Percentiles rank a stretch among this genome's conserved stretches.
Evolutionary conservation across 2,329 filamentous ascomycete genomes (phyloP).

Genomic region (Phialocephala subalpina): DNA sequence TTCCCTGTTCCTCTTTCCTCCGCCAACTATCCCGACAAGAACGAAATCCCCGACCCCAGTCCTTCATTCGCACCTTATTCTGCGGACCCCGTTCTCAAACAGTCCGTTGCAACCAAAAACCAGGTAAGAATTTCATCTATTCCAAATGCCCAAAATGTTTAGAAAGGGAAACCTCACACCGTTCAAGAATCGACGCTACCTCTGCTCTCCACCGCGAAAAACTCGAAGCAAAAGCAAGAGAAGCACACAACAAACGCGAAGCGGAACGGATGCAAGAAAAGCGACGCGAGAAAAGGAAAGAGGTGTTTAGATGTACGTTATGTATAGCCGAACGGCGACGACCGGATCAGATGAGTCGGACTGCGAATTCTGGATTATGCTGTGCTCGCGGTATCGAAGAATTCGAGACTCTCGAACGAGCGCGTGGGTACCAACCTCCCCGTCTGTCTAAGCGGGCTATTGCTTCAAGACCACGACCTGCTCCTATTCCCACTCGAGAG

Average conservation of each 20-base stretch:
- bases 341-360: not conserved
- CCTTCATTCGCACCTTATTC: constrained; percentile 2
- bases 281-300: not conserved
- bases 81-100: not conserved
- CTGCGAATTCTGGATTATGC: constrained; percentile 28
- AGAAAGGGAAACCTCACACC: not conserved
- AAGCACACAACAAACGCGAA: constrained; percentile 5
- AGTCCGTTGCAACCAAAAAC: not conserved
- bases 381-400: constrained; percentile 27
- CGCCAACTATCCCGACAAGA: not conserved
- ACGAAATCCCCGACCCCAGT: not conserved
- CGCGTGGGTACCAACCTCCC: not conserved
- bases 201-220: not conserved
- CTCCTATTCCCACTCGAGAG: not conserved
- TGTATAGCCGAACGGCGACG: constrained; percentile 20
- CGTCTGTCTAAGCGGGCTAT: not conserved
- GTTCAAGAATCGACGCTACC: not conserved
- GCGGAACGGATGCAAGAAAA: constrained; percentile 4
- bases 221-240: not conserved
- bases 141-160: not conserved
- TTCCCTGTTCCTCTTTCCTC: not conserved
- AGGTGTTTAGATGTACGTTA: constrained; percentile 11
- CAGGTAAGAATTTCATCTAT: not conserved
- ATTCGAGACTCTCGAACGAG: constrained; percentile 10
- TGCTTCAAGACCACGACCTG: not conserved